Evolutionary conservation across 345 rosid species (phyloP), one percentile per base, ranked within the genome.

Genomic region (Lumnitzera littorea): DNA sequence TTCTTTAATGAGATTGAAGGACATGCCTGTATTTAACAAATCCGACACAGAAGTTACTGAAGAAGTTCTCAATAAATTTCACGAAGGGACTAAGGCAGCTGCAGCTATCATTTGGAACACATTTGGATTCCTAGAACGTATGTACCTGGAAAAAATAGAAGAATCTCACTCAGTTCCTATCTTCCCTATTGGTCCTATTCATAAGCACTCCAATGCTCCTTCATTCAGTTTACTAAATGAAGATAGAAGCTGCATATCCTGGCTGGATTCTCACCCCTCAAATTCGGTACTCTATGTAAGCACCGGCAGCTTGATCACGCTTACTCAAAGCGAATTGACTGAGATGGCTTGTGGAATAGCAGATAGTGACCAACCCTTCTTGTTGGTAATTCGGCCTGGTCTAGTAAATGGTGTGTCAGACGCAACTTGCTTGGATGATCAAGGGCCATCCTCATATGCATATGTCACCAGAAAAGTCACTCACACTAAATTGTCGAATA

Each of bases 201-300:
- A 78, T 64, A 78, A 81, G 53, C 58, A 57, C 68, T 58, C 52
- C 50, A 61, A 64, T 14, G 54, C 66, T 60, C 61, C 70, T 29
- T 65, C 79, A 12, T 66, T 62, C 48, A 73, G 76, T 65, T 58
- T 67, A 52, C 17, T 58, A 9, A 14, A 62, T 52, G 61, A 72
- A 46, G 80, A 78, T 61, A 55, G 46, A 36, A 71, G 61, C 24
- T 72, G 68, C 23, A 56, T 81, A 51, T 53, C 74, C 48, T 73
- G 85, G 79, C 74, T 75, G 15, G 59, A 75, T 60, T 69, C 70
- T 41, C 80, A 75, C 55, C 65, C 55, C 2, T 64, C 57, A 0
- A 62, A 57, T 41, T 75, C 82, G 12, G 85, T 77, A 17, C 36
- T 77, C 17, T 80, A 77, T 20, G 85, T 72, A 16, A 75, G 82